phyloP scores from a whole-genome alignment of 768 basidiomycete genomes.

The Trametes coccinea region DNA sequence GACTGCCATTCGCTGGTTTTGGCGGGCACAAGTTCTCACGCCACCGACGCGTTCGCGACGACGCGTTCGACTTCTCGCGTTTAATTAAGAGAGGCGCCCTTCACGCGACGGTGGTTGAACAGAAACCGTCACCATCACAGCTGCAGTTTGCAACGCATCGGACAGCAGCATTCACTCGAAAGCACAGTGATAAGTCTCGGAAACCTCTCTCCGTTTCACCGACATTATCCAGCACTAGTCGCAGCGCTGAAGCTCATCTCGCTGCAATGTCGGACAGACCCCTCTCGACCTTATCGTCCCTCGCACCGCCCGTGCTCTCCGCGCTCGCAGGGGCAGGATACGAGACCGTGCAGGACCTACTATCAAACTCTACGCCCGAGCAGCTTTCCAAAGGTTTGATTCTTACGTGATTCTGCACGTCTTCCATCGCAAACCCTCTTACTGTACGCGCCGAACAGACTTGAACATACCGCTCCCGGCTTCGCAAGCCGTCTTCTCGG shows the following conservation, averaged over 20 bases:
- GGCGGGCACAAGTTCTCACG: constrained; percentile 24
- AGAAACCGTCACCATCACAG: background rate
- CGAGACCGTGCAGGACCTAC: constrained; percentile 55
- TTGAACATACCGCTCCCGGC: constrained; percentile 47
- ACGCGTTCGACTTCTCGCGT: background rate
- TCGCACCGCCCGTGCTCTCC: constrained; percentile 47
- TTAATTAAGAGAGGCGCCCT: background rate
- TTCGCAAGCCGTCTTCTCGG: constrained; percentile 48
- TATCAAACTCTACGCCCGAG: constrained; percentile 40
- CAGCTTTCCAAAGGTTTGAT: constrained; percentile 50
- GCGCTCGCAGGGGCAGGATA: constrained; percentile 57
- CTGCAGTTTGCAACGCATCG: no score
- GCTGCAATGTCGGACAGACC: constrained; percentile 44
- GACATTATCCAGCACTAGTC: background rate
- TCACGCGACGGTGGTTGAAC: background rate
- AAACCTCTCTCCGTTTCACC: background rate
- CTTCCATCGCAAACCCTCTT: constrained; percentile 7
- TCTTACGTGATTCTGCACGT: constrained; percentile 7
- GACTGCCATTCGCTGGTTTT: constrained; percentile 17
- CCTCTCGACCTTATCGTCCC: constrained; percentile 44
- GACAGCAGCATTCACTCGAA: no score
- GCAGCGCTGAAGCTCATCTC: constrained; percentile 3
- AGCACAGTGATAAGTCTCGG: background rate
- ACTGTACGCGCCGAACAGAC: constrained; percentile 39
- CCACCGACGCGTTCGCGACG: constrained; percentile 23